These are phyloP conservation scores for Asterochloris erici DNA, from an alignment of 139 green algal species.

Conservation along the genomic window DNA sequence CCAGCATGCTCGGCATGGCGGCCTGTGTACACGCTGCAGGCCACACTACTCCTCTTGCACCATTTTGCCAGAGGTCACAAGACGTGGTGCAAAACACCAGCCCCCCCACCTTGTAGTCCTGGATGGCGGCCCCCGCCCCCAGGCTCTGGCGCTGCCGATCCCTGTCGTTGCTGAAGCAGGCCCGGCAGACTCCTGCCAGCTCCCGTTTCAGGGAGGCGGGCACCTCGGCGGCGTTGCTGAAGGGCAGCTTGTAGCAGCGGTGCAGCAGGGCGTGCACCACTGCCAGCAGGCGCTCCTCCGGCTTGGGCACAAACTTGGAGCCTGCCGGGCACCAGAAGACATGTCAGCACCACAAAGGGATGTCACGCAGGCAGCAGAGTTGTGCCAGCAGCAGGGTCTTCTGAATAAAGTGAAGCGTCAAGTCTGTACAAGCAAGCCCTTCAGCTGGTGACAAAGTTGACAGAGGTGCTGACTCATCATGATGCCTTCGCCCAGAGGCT, in stretches of 20 bases:
- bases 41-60: too few species aligned
- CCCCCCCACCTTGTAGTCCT: neutral
- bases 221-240: slow-evolving; percentile 58
- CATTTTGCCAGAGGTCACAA: too few species aligned
- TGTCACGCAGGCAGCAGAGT: neutral
- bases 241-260: slow-evolving; percentile 82
- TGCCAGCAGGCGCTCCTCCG: slow-evolving; percentile 90
- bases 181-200: slow-evolving; percentile 77
- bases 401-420: too few species aligned
- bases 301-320: slow-evolving; percentile 71
- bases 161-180: slow-evolving; percentile 56
- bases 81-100: too few species aligned
- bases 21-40: too few species aligned
- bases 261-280: slow-evolving; percentile 93
- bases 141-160: slow-evolving; percentile 4
- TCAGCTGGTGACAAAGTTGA: too few species aligned
- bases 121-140: slow-evolving; percentile 9
- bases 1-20: too few species aligned
- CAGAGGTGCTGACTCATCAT: too few species aligned
- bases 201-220: slow-evolving; percentile 77
- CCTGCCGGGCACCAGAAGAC: slow-evolving; percentile 15
- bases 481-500: too few species aligned
- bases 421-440: too few species aligned
- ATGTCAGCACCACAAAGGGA: neutral
- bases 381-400: too few species aligned